A percentile compares a stretch with the other conserved stretches of the same genome.
phyloP scores from a whole-genome alignment of 1,139 yeast genomes.

The Saccharomyces pastorianus region DNA sequence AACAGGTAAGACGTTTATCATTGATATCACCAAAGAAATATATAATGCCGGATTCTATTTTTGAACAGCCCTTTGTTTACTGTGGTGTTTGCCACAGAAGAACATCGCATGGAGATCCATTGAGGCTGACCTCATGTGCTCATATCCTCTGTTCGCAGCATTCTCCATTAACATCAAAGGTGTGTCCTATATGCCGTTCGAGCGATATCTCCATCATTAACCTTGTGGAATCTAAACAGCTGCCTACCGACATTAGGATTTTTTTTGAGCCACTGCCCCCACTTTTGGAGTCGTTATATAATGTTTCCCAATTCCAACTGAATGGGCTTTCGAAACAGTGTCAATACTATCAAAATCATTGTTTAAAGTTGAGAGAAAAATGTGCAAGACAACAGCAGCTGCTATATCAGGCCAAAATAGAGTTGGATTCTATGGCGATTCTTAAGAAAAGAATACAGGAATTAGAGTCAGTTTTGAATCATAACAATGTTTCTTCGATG shows the following conservation, averaged over 20 bases:
- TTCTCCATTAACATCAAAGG: constrained; percentile 2
- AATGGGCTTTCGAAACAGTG: constrained; percentile 18
- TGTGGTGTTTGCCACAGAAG: constrained; percentile 20
- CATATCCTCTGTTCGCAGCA: constrained; percentile 22
- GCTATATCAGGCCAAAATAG: constrained; percentile 19
- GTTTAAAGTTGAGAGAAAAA: constrained; percentile 20
- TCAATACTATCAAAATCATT: constrained; percentile 18
- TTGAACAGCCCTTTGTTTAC: constrained; percentile 20
- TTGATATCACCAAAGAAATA: not conserved
- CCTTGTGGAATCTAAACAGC: constrained; percentile 10
- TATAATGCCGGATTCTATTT: constrained; percentile 3
- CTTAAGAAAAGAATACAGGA: constrained; percentile 14
- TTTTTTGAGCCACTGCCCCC: constrained; percentile 22
- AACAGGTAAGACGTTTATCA: not conserved
- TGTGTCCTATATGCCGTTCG: constrained; percentile 18
- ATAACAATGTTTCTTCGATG: not conserved
- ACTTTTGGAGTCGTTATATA: constrained; percentile 18
- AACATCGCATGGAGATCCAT: constrained; percentile 15
- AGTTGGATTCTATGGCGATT: constrained; percentile 18
- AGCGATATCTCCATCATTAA: constrained; percentile 15
- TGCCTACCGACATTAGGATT: constrained; percentile 20
- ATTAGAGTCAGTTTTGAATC: constrained; percentile 10
- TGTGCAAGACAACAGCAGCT: constrained; percentile 22
- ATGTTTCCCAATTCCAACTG: constrained; percentile 22
- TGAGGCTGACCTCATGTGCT: constrained; percentile 25